A percentile compares a stretch with the other conserved stretches of the same genome.
These are phyloP conservation scores for Penicillium crustosum DNA, from an alignment of 2,329 filamentous ascomycete genomes.

Conservation along the genomic window DNA sequence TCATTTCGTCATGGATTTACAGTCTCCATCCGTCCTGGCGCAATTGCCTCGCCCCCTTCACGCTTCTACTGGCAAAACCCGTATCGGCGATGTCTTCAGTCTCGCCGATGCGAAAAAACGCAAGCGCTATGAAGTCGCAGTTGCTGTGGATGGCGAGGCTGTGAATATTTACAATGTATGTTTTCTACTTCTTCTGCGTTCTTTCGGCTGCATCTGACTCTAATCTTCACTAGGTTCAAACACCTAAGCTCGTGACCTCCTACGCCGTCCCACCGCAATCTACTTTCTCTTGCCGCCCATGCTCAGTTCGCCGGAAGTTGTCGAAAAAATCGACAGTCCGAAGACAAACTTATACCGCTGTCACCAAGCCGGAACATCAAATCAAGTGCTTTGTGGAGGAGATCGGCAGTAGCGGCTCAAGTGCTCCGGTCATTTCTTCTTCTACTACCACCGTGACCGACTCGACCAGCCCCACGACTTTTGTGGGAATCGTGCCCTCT, in stretches of 20 bases:
- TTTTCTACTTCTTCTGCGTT: neutral
- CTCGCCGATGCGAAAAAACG: constrained; percentile 58
- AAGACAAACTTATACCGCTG: constrained; percentile 58
- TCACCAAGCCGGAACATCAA: constrained; percentile 50
- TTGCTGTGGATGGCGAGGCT: constrained; percentile 61
- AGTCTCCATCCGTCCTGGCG: constrained; percentile 45
- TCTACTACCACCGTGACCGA: constrained; percentile 40
- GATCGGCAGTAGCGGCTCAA: constrained; percentile 31
- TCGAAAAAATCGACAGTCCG: constrained; percentile 45
- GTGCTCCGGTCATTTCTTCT: constrained; percentile 40
- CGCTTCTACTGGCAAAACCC: constrained; percentile 41
- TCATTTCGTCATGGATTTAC: constrained; percentile 42
- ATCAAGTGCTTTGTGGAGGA: constrained; percentile 58
- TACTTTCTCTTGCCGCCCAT: constrained; percentile 57
- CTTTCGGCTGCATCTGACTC: constrained; percentile 5
- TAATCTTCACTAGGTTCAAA: constrained; percentile 53
- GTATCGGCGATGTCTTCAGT: constrained; percentile 52
- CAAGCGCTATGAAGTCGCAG: constrained; percentile 62
- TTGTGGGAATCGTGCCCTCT: constrained; percentile 41
- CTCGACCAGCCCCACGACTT: constrained; percentile 39
- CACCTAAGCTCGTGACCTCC: constrained; percentile 59
- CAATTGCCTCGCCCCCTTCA: constrained; percentile 48
- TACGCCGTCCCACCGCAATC: constrained; percentile 63
- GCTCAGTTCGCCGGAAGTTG: constrained; percentile 56
- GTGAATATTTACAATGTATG: constrained; percentile 63